Evolutionary conservation across 2,329 filamentous ascomycete species (phyloP).

Genomic region (Zalaria sp.): DNA sequence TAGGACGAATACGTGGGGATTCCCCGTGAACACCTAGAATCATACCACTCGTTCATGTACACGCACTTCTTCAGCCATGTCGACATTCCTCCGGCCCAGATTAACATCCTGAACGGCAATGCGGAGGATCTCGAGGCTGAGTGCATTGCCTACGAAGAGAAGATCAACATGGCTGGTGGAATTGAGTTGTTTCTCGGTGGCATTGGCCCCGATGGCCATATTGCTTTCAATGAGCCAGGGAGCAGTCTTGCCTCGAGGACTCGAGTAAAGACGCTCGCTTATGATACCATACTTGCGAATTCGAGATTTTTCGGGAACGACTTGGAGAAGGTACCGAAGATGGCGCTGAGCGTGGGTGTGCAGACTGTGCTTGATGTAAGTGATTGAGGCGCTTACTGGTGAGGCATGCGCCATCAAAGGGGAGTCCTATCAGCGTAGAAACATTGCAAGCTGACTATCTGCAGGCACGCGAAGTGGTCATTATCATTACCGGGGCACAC

Average conservation of each 20-base stretch:
- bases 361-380: constrained; percentile 61
- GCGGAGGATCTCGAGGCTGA: constrained; percentile 61
- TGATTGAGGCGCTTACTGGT: neutral
- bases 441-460: neutral
- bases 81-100: constrained; percentile 67
- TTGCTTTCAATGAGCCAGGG: constrained; percentile 83
- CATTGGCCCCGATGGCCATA: constrained; percentile 75
- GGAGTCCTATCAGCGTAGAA: neutral
- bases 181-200: constrained; percentile 79
- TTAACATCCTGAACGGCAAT: constrained; percentile 75
- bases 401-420: neutral
- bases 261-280: constrained; percentile 73
- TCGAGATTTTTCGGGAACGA: constrained; percentile 72
- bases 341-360: constrained; percentile 74
- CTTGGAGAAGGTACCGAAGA: constrained; percentile 58
- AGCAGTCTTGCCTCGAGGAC: constrained; percentile 65
- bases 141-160: constrained; percentile 65
- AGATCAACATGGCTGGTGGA: constrained; percentile 59
- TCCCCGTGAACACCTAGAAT: constrained; percentile 68
- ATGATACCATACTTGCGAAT: constrained; percentile 77
- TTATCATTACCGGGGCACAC: constrained; percentile 69
- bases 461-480: constrained; percentile 61
- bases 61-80: constrained; percentile 80
- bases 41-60: constrained; percentile 90
- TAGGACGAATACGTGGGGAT: constrained; percentile 80